These are phyloP conservation scores for Didymella keratinophila DNA, from an alignment of 2,329 filamentous ascomycete species.

Conservation along the genomic window DNA sequence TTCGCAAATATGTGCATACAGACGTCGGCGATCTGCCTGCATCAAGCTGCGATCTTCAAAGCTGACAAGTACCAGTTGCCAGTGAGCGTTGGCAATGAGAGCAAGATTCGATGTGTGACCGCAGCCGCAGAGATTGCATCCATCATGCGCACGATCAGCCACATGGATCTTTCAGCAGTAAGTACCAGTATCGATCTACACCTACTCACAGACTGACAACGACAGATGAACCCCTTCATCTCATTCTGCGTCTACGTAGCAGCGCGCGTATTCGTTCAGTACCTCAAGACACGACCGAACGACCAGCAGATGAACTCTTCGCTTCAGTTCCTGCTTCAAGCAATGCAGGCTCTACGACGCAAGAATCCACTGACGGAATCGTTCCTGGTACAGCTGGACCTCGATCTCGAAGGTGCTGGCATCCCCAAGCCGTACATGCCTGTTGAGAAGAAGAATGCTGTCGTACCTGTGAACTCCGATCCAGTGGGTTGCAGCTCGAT, in stretches of 20 bases:
- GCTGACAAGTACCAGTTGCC: constrained; percentile 87
- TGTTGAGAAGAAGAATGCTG: constrained; percentile 21
- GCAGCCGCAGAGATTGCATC: constrained; percentile 92
- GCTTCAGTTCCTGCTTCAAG: constrained; percentile 86
- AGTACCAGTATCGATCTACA: constrained; percentile 44
- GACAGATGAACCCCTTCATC: constrained; percentile 91
- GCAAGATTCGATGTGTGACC: constrained; percentile 90
- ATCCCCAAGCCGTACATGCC: constrained; percentile 60
- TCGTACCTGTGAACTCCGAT: constrained; percentile 38
- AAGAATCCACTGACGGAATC: constrained; percentile 93
- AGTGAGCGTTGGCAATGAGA: constrained; percentile 80
- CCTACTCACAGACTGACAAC: constrained; percentile 25
- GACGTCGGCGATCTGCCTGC: constrained; percentile 95
- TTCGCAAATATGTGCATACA: constrained; percentile 98
- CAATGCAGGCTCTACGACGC: constrained; percentile 87
- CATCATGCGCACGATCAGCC: constrained; percentile 94
- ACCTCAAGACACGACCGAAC: constrained; percentile 90
- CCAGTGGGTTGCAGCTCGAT: constrained; percentile 43
- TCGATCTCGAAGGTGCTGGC: constrained; percentile 82
- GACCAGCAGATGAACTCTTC: constrained; percentile 81
- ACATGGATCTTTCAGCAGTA: constrained; percentile 84
- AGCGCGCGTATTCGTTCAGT: constrained; percentile 93
- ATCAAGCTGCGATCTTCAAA: constrained; percentile 98
- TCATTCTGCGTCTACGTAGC: constrained; percentile 97
- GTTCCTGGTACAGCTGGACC: constrained; percentile 90